These are phyloP conservation scores for Erodium moschatum DNA, from an alignment of 441 rosid species.

Conservation along the genomic window DNA sequence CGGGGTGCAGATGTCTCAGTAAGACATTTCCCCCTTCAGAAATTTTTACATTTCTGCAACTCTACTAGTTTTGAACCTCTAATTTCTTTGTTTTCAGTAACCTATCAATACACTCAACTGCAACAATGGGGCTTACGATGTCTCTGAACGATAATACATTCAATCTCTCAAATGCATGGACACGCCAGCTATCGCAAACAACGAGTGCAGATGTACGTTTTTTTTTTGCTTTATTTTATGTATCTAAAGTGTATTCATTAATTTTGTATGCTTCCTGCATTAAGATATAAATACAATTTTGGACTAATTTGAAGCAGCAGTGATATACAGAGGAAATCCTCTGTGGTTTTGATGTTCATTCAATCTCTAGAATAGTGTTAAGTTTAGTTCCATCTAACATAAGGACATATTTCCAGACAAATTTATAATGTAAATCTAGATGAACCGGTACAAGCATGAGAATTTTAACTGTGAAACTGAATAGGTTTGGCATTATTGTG, in stretches of 20 bases:
- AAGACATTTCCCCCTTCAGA: slow-evolving; percentile 19
- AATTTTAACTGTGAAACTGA: neutral
- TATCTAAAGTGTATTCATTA: neutral
- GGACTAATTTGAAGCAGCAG: slow-evolving; percentile 3
- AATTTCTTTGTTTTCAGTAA: slow-evolving; percentile 39
- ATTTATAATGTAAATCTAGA: neutral
- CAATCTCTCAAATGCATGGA: slow-evolving; percentile 85
- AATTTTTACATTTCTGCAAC: slow-evolving; percentile 5
- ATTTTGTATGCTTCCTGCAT: neutral
- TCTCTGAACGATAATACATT: slow-evolving; percentile 78
- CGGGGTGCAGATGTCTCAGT: slow-evolving; percentile 76
- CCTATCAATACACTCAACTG: slow-evolving; percentile 69
- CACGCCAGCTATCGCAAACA: slow-evolving; percentile 82
- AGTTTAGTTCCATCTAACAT: neutral
- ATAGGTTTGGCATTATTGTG: neutral
- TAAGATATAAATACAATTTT: neutral
- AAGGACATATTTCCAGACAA: neutral
- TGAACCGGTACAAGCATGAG: neutral
- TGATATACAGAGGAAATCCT: neutral
- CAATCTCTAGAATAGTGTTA: neutral
- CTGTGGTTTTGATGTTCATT: neutral
- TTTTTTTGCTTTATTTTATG: neutral
- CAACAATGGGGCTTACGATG: slow-evolving; percentile 60
- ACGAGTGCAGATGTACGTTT: slow-evolving; percentile 68
- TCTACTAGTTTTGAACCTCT: slow-evolving; percentile 14